These are phyloP conservation scores for Malus hybrid DNA, from an alignment of 331 rosid species.

Conservation along the genomic window DNA sequence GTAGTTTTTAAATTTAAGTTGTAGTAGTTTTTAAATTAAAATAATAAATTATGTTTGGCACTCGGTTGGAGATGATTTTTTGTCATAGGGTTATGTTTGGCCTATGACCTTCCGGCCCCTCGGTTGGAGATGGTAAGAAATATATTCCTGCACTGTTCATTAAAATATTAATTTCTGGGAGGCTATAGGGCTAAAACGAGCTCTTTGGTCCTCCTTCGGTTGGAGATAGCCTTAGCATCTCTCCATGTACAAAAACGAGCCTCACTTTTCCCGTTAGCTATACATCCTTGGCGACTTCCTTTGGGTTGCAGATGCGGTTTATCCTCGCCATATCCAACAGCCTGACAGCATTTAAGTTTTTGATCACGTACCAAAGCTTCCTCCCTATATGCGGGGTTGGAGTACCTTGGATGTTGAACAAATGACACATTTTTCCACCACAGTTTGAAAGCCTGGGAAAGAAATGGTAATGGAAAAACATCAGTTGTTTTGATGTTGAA, in stretches of 20 bases:
- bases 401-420: conserved; percentile 74
- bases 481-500: background rate
- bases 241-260: conserved; percentile 60
- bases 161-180: too few relatives aligned
- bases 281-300: conserved; percentile 10
- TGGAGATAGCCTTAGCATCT: conserved; percentile 33
- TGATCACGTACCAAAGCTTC: conserved; percentile 57
- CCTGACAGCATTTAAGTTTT: conserved; percentile 45
- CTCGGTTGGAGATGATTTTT: too few relatives aligned
- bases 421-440: conserved; percentile 90
- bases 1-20: too few relatives aligned
- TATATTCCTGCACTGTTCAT: too few relatives aligned
- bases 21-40: too few relatives aligned
- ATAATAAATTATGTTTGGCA: too few relatives aligned
- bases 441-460: conserved; percentile 59
- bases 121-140: too few relatives aligned
- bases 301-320: conserved; percentile 14
- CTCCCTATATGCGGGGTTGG: conserved; percentile 48
- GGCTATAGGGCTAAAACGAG: too few relatives aligned
- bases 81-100: too few relatives aligned
- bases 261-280: background rate
- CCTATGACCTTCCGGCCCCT: too few relatives aligned
- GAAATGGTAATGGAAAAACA: background rate
- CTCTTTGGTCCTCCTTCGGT: too few relatives aligned
- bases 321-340: conserved; percentile 11